A percentile compares a stretch with the other conserved stretches of the same genome.
Evolutionary conservation across 2,329 filamentous ascomycete species (phyloP).

Genomic region (Ophiostoma sp.): DNA sequence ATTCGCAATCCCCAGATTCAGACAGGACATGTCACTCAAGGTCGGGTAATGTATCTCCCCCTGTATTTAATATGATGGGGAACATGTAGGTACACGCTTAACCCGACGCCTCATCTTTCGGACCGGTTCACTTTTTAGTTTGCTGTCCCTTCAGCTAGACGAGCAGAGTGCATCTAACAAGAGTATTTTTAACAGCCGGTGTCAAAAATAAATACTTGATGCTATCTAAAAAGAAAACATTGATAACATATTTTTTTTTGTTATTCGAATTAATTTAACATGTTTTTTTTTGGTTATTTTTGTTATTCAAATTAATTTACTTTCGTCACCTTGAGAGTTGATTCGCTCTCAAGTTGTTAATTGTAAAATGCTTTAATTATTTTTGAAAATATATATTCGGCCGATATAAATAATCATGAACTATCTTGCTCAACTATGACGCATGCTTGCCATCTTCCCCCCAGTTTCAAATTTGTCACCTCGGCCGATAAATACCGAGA

Average conservation of each 20-base stretch:
- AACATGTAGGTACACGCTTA: not conserved
- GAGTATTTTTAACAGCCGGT: not conserved
- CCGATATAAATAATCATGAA: too few species aligned
- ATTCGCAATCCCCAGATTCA: conserved; percentile 1
- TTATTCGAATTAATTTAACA: not conserved
- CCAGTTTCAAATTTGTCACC: not conserved
- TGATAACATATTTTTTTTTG: not conserved
- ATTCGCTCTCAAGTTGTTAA: too few species aligned
- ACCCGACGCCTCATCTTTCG: not conserved
- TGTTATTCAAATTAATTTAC: too few species aligned
- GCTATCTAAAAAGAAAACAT: too few species aligned
- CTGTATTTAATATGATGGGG: not conserved
- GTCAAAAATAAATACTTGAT: too few species aligned
- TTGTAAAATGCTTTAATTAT: too few species aligned
- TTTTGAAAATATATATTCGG: too few species aligned
- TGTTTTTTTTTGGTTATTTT: too few species aligned
- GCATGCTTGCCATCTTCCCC: not conserved
- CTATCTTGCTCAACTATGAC: too few species aligned
- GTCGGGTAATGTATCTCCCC: not conserved
- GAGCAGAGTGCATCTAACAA: not conserved
- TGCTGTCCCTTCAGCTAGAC: not conserved
- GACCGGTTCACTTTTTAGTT: not conserved
- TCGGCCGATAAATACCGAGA: not conserved
- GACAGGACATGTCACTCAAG: not conserved
- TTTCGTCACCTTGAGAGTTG: too few species aligned